Percentiles rank a stretch among this genome's conserved stretches.
Evolutionary conservation across 2,329 filamentous ascomycete species (phyloP).

Genomic region (Orbilia brochopaga): DNA sequence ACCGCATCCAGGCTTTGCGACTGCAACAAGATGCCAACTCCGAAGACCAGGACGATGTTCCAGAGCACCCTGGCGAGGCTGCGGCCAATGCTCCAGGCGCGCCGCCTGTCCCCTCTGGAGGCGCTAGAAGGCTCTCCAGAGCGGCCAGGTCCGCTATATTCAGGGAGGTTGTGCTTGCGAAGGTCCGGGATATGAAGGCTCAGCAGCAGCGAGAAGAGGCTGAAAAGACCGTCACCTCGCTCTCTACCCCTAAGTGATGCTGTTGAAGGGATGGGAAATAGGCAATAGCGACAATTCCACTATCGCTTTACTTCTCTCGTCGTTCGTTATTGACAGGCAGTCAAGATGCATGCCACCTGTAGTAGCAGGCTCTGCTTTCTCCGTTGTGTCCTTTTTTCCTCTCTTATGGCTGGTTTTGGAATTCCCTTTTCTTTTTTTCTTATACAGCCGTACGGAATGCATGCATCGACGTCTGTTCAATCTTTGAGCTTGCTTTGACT

Average conservation of each 20-base stretch:
- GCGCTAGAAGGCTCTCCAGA: constrained; percentile 62
- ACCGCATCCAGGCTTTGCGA: constrained; percentile 92
- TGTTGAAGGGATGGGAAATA: neutral
- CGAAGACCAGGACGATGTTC: constrained; percentile 74
- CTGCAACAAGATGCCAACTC: constrained; percentile 78
- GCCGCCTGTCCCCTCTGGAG: constrained; percentile 64
- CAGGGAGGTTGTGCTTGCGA: constrained; percentile 90
- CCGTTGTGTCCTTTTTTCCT: no score
- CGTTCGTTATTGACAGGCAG: constrained; percentile 21
- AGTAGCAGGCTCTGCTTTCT: constrained; percentile 49
- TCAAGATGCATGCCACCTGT: constrained; percentile 33
- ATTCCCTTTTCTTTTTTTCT: constrained; percentile 11
- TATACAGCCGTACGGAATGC: constrained; percentile 23
- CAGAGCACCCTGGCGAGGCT: constrained; percentile 67
- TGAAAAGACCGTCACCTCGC: constrained; percentile 59
- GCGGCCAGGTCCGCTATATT: constrained; percentile 72
- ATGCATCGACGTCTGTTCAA: constrained; percentile 49
- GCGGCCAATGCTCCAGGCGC: constrained; percentile 61
- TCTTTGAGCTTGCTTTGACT: constrained; percentile 14
- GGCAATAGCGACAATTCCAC: constrained; percentile 13
- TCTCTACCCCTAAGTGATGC: constrained; percentile 7
- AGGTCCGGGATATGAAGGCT: constrained; percentile 89
- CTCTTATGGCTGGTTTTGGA: constrained; percentile 6
- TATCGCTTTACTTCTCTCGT: constrained; percentile 8
- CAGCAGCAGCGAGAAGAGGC: constrained; percentile 74